Evolutionary conservation across 1,139 yeast genomes (phyloP).

Genomic region (Zygosaccharomyces sapae): DNA sequence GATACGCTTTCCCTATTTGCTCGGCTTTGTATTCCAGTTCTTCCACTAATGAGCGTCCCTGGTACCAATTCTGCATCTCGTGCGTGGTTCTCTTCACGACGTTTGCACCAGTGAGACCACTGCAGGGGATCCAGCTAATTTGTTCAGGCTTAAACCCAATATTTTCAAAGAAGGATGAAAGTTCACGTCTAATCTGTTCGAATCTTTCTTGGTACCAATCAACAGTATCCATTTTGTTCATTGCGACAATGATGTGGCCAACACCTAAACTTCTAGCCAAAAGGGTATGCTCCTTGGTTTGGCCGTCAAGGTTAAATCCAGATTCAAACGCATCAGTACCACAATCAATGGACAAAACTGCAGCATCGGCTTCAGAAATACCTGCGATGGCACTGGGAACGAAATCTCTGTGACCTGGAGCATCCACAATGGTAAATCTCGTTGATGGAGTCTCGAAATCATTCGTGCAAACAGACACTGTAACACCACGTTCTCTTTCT

Average conservation of each 20-base stretch:
- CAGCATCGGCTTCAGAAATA: slow-evolving; percentile 75
- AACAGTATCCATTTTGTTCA: slow-evolving; percentile 81
- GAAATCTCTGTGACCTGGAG: slow-evolving; percentile 97
- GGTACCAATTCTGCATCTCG: slow-evolving; percentile 40
- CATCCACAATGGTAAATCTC: slow-evolving; percentile 84
- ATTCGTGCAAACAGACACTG: slow-evolving; percentile 87
- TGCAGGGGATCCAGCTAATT: slow-evolving; percentile 70
- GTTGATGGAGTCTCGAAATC: slow-evolving; percentile 65
- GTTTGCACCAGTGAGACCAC: slow-evolving; percentile 82
- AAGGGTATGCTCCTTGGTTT: slow-evolving; percentile 88
- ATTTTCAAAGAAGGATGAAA: slow-evolving; percentile 56
- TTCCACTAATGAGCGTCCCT: slow-evolving; percentile 60
- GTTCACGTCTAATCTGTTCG: slow-evolving; percentile 54
- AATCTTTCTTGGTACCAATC: slow-evolving; percentile 68
- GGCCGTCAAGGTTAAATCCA: slow-evolving; percentile 84
- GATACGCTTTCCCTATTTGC: slow-evolving; percentile 32
- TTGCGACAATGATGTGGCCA: slow-evolving; percentile 66
- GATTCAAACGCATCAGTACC: slow-evolving; percentile 83
- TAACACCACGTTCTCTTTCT: slow-evolving; percentile 86
- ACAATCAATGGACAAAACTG: slow-evolving; percentile 55
- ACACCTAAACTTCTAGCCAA: slow-evolving; percentile 82
- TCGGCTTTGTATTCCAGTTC: slow-evolving; percentile 44
- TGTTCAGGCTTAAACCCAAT: slow-evolving; percentile 56
- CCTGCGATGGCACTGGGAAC: slow-evolving; percentile 99
- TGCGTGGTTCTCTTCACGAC: slow-evolving; percentile 46